Evolutionary conservation across 495 filamentous ascomycete genomes (phyloP), one percentile per base, ranked within the genome.

Genomic region (Tetracladium setigerum): DNA sequence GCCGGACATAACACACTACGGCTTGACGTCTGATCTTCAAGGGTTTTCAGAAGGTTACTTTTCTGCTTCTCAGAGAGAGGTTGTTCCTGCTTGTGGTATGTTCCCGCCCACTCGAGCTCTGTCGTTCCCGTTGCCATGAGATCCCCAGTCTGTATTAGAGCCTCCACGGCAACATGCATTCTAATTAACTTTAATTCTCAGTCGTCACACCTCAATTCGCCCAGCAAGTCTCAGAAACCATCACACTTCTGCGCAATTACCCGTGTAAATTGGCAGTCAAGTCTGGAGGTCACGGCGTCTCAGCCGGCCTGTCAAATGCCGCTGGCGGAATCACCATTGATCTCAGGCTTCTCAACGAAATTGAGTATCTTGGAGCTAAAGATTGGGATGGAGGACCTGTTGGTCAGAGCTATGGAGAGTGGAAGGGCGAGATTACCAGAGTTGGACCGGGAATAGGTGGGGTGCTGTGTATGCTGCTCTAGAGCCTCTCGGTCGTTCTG

Each of bases 381-480:
- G 46, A 58, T 17, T 56, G 52, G n/a, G 54, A 27, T 27, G 22
- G 22, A 27, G 22, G 22, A 27, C 22, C 22, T 7, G 22, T 27
- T 27, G 22, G 22, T 3, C 3, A 27, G 7, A 27, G 22, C 22
- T 27, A 27, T 27, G 22, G 22, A 27, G 22, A 27, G 22, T 50
- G 4, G 35, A 36, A 6, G 7, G 22, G 22, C 22, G 22, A 27
- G 22, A 27, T 27, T 27, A 27, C 22, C 22, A 11, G 7, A 5
- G 64, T 72, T 19, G 71, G 56, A 0, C 58, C 66, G 13, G 68
- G 67, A 19, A 59, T 39, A 50, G 47, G 46, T 78, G 74, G 74
- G 37, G 38, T 11, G 61, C 73, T 30, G 70, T 77, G 6, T 79
- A 79, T 49, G 33, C 47, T 1, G 60, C 53, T 38, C 53, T 77